phyloP scores from a whole-genome alignment of 257 asterid species.

The Nicotiana knightiana region DNA sequence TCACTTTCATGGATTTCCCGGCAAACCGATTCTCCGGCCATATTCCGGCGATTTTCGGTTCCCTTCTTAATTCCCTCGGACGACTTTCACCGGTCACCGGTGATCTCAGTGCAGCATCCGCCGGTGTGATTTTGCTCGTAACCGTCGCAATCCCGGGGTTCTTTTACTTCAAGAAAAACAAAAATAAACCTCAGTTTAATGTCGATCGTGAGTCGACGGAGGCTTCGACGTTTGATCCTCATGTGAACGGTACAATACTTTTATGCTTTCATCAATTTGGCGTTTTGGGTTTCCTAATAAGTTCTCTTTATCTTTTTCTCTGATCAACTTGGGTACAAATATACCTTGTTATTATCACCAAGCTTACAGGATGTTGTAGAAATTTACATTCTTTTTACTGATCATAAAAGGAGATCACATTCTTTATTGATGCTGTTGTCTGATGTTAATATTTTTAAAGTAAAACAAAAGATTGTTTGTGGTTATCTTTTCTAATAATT shows the following conservation, averaged over 20 bases:
- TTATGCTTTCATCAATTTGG: background rate
- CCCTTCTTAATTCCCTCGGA: background rate
- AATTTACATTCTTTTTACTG: background rate
- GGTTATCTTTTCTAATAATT: background rate
- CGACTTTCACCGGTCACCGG: background rate
- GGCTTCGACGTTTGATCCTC: background rate
- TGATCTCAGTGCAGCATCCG: background rate
- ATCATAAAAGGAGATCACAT: background rate
- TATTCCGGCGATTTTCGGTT: background rate
- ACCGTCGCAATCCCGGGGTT: background rate
- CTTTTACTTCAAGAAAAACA: background rate
- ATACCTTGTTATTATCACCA: background rate
- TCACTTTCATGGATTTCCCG: background rate
- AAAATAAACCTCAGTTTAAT: background rate
- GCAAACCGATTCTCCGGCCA: background rate
- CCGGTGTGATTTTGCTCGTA: background rate
- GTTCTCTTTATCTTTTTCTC: background rate
- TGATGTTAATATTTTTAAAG: background rate
- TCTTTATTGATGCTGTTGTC: background rate
- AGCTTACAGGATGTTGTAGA: background rate
- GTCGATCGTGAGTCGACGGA: background rate
- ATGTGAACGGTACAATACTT: background rate
- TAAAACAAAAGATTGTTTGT: background rate
- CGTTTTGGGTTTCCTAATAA: background rate
- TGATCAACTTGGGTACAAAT: background rate